Percentiles rank a stretch among this genome's conserved stretches.
These are phyloP conservation scores for Canna indica DNA, from an alignment of 176 grass and related monocot genomes.

Conservation along the genomic window DNA sequence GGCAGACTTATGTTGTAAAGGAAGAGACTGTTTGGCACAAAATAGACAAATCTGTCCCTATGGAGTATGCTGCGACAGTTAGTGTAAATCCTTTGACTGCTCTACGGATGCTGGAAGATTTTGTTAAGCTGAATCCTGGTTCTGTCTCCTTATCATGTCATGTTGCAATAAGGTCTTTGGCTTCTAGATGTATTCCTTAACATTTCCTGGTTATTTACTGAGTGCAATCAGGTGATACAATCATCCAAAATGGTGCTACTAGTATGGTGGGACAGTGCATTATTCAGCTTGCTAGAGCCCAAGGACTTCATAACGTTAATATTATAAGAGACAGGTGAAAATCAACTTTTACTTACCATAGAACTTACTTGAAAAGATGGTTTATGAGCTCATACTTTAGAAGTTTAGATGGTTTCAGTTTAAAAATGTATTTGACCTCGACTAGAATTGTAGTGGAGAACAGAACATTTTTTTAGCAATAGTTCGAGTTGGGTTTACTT, in stretches of 20 bases:
- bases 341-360: not conserved
- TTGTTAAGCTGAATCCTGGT: slow-evolving; percentile 64
- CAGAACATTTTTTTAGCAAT: too few species aligned
- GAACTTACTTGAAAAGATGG: too few species aligned
- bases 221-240: slow-evolving; percentile 47
- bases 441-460: too few species aligned
- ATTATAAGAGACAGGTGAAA: slow-evolving; percentile 77
- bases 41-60: slow-evolving; percentile 48
- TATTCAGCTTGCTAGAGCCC: slow-evolving; percentile 67
- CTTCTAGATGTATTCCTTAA: slow-evolving; percentile 4
- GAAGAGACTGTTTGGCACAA: slow-evolving; percentile 59
- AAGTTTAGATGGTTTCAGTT: too few species aligned
- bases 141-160: not conserved
- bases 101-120: slow-evolving; percentile 63
- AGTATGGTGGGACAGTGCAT: slow-evolving; percentile 85
- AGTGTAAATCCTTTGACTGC: slow-evolving; percentile 76
- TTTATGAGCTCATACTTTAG: too few species aligned
- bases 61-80: slow-evolving; percentile 73
- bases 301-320: slow-evolving; percentile 62
- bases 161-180: not conserved
- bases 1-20: slow-evolving; percentile 77
- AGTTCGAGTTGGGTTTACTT: too few species aligned
- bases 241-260: slow-evolving; percentile 84
- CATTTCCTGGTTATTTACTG: not conserved
- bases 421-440: too few species aligned